Percentiles rank a stretch among this genome's conserved stretches.
Evolutionary conservation across 108 stramenopile genomes (phyloP).

Genomic region (Thalassiosira profunda): DNA sequence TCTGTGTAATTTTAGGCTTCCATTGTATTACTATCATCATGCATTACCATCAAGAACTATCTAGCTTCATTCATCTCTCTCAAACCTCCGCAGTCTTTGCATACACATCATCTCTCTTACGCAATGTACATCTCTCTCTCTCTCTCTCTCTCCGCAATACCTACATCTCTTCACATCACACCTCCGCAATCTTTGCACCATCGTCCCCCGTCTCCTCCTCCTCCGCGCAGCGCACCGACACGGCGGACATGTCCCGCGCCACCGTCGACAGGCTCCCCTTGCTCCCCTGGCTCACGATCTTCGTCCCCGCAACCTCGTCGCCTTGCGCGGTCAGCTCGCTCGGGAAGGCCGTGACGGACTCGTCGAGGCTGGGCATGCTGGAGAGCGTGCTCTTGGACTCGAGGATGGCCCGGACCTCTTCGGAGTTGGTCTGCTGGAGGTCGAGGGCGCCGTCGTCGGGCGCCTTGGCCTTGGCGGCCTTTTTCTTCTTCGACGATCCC

Average conservation of each 20-base stretch:
- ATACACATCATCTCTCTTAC: not conserved
- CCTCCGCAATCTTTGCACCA: too few species aligned
- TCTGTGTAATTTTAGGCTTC: too few species aligned
- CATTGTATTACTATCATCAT: not conserved
- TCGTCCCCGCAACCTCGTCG: conserved; percentile 40
- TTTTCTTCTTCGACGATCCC: not conserved
- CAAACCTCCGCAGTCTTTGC: not conserved
- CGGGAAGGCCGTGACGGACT: not conserved
- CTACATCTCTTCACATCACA: not conserved
- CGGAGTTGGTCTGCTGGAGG: conserved; percentile 13
- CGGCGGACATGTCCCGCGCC: conserved; percentile 37
- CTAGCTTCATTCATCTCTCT: not conserved
- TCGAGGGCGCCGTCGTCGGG: conserved; percentile 13
- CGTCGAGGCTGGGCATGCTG: conserved; percentile 35
- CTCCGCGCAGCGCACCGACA: conserved; percentile 36
- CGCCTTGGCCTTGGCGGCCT: not conserved
- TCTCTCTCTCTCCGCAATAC: not conserved
- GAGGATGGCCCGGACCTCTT: conserved; percentile 40
- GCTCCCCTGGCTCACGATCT: conserved; percentile 23
- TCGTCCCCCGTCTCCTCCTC: not conserved
- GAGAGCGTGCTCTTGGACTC: conserved; percentile 49
- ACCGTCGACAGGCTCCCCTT: conserved; percentile 49
- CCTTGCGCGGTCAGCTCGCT: conserved; percentile 7
- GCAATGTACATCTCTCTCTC: not conserved
- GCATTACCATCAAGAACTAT: too few species aligned